Evolutionary conservation across 2,329 filamentous ascomycete genomes (phyloP), one percentile per base, ranked within the genome.

Genomic region (Rosellinia necatrix): DNA sequence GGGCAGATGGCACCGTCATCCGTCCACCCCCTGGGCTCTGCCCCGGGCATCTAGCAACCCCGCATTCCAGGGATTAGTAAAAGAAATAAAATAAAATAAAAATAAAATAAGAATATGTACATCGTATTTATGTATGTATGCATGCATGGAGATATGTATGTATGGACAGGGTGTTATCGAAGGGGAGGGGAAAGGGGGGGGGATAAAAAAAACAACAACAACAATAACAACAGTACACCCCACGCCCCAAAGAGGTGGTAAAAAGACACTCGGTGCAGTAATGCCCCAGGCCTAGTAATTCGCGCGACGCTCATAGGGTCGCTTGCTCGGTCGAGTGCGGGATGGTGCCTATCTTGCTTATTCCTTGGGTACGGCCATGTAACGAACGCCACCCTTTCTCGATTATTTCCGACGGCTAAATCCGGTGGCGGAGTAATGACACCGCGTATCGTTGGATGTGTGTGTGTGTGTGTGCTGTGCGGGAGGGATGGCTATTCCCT

Each of bases 321-420:
- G 41, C 43, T 44, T 48, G 27, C 22, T 15, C 38, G 30, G 32
- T 50, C 27, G 9, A 32, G 32, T n/a, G n/a, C 43, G 30, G 27
- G 44, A 54, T 42, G 38, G 32, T 32, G 43, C 19, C 43, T 29
- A 13, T 24, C 25, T 49, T 47, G 21, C 15, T 27, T 40, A n/a
- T 30, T 12, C 40, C 12, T 40, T 32, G 17, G 22, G 30, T 40
- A 37, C 38, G 38, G 8, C n/a, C 27, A 19, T 35, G 9, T 42
- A 27, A 21, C n/a, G n/a, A n/a, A 19, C 38, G 34, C 35, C 48
- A 56, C 47, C 30, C n/a, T n/a, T n/a, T n/a, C n/a, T 38, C 38
- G 37, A 54, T 55, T 57, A 55, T 58, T 54, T 48, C 58, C 58
- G 55, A 60, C 50, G 58, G 55, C 55, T 60, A 60, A 60, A 60